Percentiles rank a stretch among this genome's conserved stretches.
phyloP scores from a whole-genome alignment of 306 rosid species.

The Cucurbita maxima region DNA sequence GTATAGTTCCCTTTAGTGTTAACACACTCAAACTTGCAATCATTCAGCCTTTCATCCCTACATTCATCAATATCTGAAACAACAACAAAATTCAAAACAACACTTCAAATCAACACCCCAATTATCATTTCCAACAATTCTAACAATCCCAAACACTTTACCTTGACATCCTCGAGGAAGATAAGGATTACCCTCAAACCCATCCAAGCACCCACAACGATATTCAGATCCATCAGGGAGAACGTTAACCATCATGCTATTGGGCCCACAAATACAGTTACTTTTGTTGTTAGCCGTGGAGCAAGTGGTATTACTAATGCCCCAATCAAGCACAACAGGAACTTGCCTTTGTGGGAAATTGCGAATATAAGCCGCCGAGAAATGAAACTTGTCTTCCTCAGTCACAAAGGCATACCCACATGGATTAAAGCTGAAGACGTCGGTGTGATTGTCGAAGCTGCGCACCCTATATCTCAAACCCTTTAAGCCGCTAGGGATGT shows the following conservation, averaged over 20 bases:
- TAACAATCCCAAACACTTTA: not conserved
- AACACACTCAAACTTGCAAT: not conserved
- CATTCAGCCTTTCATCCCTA: not conserved
- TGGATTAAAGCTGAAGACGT: not conserved
- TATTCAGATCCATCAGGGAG: constrained; percentile 8
- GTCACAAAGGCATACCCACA: constrained; percentile 25
- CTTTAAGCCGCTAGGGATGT: constrained; percentile 5
- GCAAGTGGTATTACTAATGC: constrained; percentile 3
- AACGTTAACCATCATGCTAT: not conserved
- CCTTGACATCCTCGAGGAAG: constrained; percentile 21
- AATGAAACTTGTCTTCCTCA: constrained; percentile 8
- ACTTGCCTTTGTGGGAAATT: not conserved
- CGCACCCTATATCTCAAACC: accelerated
- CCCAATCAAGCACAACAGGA: constrained; percentile 33
- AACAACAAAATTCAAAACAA: no score
- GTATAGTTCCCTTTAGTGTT: constrained; percentile 1
- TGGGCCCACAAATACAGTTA: not conserved
- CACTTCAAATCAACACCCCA: not conserved
- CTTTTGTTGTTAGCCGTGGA: not conserved
- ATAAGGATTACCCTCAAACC: constrained; percentile 31
- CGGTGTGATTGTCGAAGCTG: accelerated
- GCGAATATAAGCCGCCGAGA: not conserved
- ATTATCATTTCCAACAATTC: not conserved
- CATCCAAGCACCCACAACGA: constrained; percentile 18
- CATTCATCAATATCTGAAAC: constrained; percentile 11